These are phyloP conservation scores for Psilocybe cyanescens DNA, from an alignment of 768 basidiomycete genomes.

Conservation along the genomic window DNA sequence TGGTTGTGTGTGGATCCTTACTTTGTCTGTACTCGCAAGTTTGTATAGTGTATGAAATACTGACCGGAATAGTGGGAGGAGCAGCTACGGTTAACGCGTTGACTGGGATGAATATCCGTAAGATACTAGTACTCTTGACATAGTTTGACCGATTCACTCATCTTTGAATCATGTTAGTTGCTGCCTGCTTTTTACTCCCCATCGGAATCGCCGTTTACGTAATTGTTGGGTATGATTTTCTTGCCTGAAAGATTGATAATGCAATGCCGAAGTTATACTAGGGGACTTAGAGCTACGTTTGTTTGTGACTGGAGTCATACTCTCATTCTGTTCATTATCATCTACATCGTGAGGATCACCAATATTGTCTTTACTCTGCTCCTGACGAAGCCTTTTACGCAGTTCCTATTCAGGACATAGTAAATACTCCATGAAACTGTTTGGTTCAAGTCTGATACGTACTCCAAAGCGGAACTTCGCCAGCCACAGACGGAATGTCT, in stretches of 20 bases:
- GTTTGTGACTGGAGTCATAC: conserved; percentile 50
- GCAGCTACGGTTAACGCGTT: conserved; percentile 48
- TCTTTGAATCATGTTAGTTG: conserved; percentile 17
- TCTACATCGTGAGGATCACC: conserved; percentile 31
- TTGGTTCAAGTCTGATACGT: neutral
- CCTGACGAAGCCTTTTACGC: neutral
- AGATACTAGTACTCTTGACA: neutral
- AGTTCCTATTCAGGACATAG: conserved; percentile 36
- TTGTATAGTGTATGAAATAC: no score
- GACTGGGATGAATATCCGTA: conserved; percentile 46
- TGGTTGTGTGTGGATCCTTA: conserved; percentile 54
- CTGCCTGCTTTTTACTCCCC: conserved; percentile 49
- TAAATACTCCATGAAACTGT: conserved; percentile 18
- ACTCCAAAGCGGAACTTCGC: conserved; percentile 34
- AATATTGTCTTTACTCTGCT: neutral
- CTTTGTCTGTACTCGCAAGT: conserved; percentile 37
- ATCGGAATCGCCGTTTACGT: conserved; percentile 48
- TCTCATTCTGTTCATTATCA: conserved; percentile 45
- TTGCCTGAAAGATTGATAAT: neutral
- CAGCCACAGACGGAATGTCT: conserved; percentile 40
- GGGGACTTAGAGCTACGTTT: conserved; percentile 48
- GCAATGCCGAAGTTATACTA: neutral
- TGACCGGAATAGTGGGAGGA: conserved; percentile 38
- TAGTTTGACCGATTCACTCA: neutral
- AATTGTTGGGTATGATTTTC: conserved; percentile 29